Conservation (phyloP, 202 grass and related monocot genomes). For the Cymbopogon flexuosus region DNA sequence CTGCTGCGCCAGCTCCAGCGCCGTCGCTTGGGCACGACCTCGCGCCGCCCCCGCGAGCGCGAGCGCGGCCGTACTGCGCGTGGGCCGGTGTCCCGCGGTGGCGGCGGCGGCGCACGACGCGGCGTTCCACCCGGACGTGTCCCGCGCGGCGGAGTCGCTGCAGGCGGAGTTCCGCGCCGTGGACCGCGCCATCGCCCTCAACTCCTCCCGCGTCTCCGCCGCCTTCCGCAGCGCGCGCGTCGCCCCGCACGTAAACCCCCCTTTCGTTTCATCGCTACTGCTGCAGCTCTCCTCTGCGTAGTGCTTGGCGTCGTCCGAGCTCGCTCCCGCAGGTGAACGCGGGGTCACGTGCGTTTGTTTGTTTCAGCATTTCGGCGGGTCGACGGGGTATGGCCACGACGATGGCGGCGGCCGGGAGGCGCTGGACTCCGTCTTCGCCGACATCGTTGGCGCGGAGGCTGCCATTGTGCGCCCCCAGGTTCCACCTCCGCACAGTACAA, state of each 20-base stretch:
- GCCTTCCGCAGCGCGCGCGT: constrained; percentile 65
- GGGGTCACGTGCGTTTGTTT: background rate
- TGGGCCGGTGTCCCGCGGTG: background rate
- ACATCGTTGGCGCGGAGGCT: constrained; percentile 76
- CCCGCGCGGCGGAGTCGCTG: constrained; percentile 63
- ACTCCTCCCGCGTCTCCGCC: constrained; percentile 68
- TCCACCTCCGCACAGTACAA: background rate
- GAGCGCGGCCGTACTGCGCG: background rate
- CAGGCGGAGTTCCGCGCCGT: constrained; percentile 57
- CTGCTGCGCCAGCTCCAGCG: background rate
- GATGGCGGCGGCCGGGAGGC: constrained; percentile 74
- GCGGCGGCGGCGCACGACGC: background rate
- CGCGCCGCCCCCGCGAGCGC: background rate
- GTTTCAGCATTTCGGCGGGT: constrained; percentile 83
- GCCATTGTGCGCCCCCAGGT: constrained; percentile 93
- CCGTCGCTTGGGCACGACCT: background rate
- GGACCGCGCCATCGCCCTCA: constrained; percentile 59
- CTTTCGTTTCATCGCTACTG: background rate
- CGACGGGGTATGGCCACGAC: constrained; percentile 91
- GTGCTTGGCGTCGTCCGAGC: too few relatives aligned
- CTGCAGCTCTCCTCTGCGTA: background rate
- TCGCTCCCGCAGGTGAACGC: background rate
- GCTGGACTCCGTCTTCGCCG: constrained; percentile 63
- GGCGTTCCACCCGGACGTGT: constrained; percentile 51
- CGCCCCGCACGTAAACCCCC: constrained; percentile 56